Evolutionary conservation across 2,329 filamentous ascomycete genomes (phyloP).

Genomic region (Chaetomium olivaceum): DNA sequence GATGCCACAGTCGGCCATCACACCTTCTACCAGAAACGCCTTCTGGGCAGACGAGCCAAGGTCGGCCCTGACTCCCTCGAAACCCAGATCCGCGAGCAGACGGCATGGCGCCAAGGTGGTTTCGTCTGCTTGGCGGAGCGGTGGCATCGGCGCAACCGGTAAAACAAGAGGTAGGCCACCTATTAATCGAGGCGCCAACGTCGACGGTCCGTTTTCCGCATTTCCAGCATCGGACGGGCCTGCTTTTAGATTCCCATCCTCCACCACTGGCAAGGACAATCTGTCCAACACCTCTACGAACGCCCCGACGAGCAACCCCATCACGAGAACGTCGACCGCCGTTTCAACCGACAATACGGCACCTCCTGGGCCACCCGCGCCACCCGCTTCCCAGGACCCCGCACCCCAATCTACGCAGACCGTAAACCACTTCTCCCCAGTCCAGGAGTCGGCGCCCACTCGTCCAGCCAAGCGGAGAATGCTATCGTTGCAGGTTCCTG

Average conservation of each 20-base stretch:
- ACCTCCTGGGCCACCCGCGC: background rate
- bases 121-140: constrained; percentile 84
- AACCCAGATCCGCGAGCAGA: constrained; percentile 52
- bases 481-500: constrained; percentile 62
- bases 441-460: constrained; percentile 25
- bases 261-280: constrained; percentile 22
- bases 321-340: background rate
- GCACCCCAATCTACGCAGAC: constrained; percentile 9
- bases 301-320: constrained; percentile 9
- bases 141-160: constrained; percentile 60
- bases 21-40: constrained; percentile 57
- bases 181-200: constrained; percentile 59
- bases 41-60: constrained; percentile 69
- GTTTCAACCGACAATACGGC: background rate
- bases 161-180: constrained; percentile 81
- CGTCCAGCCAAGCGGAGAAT: constrained; percentile 45
- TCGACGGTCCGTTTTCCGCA: constrained; percentile 65
- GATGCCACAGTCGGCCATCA: constrained; percentile 75
- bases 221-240: constrained; percentile 61
- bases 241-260: constrained; percentile 41
- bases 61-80: constrained; percentile 72
- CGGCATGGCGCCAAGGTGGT: constrained; percentile 81
- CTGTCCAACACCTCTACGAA: constrained; percentile 3
- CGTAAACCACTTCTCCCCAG: constrained; percentile 18
- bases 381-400: background rate